A percentile compares a stretch with the other conserved stretches of the same genome.
These are phyloP conservation scores for Cajanus cajan DNA, from an alignment of 306 rosid species.

Conservation along the genomic window DNA sequence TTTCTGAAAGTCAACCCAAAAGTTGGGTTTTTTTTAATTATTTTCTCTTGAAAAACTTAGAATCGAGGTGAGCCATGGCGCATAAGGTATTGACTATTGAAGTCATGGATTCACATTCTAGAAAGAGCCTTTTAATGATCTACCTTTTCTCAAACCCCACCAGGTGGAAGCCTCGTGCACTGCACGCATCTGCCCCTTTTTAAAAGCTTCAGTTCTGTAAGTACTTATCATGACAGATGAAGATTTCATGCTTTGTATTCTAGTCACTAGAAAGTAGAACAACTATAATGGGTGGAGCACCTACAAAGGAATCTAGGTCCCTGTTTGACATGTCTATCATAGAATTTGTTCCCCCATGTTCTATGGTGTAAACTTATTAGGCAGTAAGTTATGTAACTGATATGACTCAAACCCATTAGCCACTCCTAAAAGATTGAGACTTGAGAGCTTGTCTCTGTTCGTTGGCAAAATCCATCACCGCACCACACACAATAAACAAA, in stretches of 20 bases:
- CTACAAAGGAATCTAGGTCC: constrained; percentile 10
- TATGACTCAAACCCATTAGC: not conserved
- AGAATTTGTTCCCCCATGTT: constrained; percentile 21
- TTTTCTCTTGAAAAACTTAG: not conserved
- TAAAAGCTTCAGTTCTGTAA: not conserved
- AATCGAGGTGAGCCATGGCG: not conserved
- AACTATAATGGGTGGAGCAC: constrained; percentile 20
- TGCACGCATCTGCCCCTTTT: not conserved
- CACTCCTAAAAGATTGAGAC: not conserved
- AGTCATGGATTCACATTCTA: not conserved
- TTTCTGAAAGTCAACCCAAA: not conserved
- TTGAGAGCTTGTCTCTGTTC: not conserved
- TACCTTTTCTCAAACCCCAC: not conserved
- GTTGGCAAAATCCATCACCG: not conserved
- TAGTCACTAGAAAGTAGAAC: not conserved
- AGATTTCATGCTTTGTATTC: not conserved
- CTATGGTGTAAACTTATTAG: not conserved
- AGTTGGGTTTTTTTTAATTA: not conserved
- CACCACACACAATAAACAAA: not conserved
- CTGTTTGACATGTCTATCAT: constrained; percentile 2
- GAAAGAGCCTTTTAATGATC: not conserved
- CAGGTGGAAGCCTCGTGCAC: not conserved
- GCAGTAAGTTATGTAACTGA: not conserved
- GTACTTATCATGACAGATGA: not conserved
- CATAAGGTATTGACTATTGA: not conserved